Evolutionary conservation across 306 rosid species (phyloP).

Genomic region (Quercus agrifolia): DNA sequence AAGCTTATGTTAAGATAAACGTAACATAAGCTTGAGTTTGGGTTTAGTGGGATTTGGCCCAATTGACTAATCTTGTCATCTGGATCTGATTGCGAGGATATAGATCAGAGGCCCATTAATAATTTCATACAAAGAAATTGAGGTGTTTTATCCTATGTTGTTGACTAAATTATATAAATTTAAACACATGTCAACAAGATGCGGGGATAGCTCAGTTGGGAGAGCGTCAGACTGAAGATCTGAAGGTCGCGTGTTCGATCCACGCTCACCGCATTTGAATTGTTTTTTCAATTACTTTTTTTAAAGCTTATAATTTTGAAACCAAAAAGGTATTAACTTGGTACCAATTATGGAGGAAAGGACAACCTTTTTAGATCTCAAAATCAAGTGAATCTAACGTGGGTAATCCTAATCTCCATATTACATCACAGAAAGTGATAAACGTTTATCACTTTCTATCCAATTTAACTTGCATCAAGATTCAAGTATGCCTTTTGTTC

Average conservation of each 20-base stretch:
- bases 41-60: too few relatives aligned
- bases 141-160: too few relatives aligned
- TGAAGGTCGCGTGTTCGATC: constrained; percentile 2
- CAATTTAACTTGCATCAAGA: not conserved
- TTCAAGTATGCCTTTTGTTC: constrained; percentile 19
- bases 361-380: constrained; percentile 35
- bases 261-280: constrained; percentile 3
- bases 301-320: constrained; percentile 25
- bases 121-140: too few relatives aligned
- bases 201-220: constrained; percentile 32
- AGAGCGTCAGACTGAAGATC: constrained; percentile 10
- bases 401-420: constrained; percentile 19
- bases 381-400: constrained; percentile 29
- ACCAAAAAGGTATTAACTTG: constrained; percentile 20
- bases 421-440: not conserved
- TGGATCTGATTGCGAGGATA: too few relatives aligned
- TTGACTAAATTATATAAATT: rapidly evolving
- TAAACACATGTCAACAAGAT: rapidly evolving
- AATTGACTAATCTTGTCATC: too few relatives aligned
- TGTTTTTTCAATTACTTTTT: too few relatives aligned
- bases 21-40: not conserved
- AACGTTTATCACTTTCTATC: too few relatives aligned
- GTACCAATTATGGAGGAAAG: constrained; percentile 34
- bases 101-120: too few relatives aligned
- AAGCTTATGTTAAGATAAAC: too few relatives aligned